A percentile compares a stretch with the other conserved stretches of the same genome.
Conservation (phyloP, 129 eudicot genomes). For the Pseudognaphalium luteoalbum region DNA sequence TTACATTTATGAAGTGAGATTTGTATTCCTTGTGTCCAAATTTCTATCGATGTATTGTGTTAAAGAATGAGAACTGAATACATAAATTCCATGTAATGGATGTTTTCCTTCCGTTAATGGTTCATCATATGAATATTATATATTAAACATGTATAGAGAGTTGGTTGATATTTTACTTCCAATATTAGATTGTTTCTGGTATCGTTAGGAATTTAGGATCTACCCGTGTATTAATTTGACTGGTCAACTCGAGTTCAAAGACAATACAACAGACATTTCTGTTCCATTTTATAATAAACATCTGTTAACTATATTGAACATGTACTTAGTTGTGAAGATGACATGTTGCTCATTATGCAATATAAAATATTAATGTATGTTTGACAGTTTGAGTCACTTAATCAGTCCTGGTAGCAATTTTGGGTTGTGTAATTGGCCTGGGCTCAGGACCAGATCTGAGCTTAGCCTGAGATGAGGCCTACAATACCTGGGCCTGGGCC, state of each 20-base stretch:
- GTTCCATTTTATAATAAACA: neutral
- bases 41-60: slow-evolving; percentile 23
- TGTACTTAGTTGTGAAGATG: neutral
- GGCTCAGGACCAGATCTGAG: neutral
- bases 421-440: neutral
- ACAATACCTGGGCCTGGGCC: neutral
- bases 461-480: neutral
- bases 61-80: slow-evolving; percentile 27
- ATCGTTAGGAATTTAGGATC: neutral
- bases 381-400: neutral
- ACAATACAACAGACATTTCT: neutral
- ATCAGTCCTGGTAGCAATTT: neutral
- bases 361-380: neutral
- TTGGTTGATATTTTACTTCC: neutral
- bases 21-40: slow-evolving; percentile 10
- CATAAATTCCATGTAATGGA: slow-evolving; percentile 9
- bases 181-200: neutral
- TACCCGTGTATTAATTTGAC: neutral
- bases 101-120: slow-evolving; percentile 7
- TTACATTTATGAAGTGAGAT: slow-evolving; percentile 14
- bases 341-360: neutral
- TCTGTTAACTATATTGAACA: neutral
- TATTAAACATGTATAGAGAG: slow-evolving; percentile 1
- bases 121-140: slow-evolving; percentile 16
- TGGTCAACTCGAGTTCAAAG: neutral